Evolutionary conservation across 257 asterid species (phyloP), one percentile per base, ranked within the genome.

Genomic region (Mentha longifolia): DNA sequence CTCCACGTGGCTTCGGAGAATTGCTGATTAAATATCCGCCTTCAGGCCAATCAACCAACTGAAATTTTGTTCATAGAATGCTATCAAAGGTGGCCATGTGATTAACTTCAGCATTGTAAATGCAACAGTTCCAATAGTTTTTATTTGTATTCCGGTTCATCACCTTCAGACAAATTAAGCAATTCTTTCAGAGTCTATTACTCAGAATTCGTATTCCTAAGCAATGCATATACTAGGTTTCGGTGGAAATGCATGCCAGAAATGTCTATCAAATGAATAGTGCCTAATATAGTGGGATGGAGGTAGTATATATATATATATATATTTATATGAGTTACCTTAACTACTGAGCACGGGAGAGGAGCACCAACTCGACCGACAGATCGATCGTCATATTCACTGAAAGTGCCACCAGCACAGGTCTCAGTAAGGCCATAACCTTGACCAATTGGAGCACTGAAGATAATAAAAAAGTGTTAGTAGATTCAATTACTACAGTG

Each of bases 341-440:
- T 91, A 58, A 94, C 80, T 72, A 78, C 73, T 60, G 99, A 89
- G 80, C 99, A 95, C 67, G 98, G 97, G 16, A 95, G 78, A 5
- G 99, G 97, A 19, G 95, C 84, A 64, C 99, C 99, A 67, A 92
- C 99, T 68, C 98, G 97, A 51, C 99, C 99, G 76, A 95, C 99
- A 64, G 99, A 86, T 37, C 89, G 85, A 88, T 95, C 99, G 68
- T 95, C 97, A 61, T 82, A 89, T 80, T 95, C 99, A 51, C 95
- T 89, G 74, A 95, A 95, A 50, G 98, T 87, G 71, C 98, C 99
- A 70, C 99, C 99, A 58, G 98, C 99, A 79, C 99, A 95, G 60
- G 96, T 95, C 86, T 95, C 99, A 0, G 98, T 95, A 61, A 95
- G 98, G 68, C 99, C 98, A 81, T 95, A 95, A 37, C 99, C 99